A percentile compares a stretch with the other conserved stretches of the same genome.
These are phyloP conservation scores for Saccharomyces jurei DNA, from an alignment of 805 yeast species.

Conservation along the genomic window DNA sequence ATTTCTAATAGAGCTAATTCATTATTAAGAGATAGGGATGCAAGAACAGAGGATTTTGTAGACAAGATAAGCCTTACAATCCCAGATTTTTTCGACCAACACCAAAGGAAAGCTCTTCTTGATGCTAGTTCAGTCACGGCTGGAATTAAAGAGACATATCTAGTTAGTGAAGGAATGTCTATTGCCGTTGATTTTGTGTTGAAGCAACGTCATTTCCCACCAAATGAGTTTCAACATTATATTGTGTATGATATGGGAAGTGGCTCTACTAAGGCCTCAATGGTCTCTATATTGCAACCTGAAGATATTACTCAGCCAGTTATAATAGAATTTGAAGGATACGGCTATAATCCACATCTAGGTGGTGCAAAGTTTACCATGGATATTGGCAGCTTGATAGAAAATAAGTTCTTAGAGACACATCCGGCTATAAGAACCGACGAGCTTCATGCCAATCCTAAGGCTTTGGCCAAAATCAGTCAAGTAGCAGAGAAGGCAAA, in stretches of 20 bases:
- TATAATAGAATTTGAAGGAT: conserved; percentile 59
- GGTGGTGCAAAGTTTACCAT: conserved; percentile 75
- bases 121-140: conserved; percentile 62
- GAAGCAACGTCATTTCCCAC: conserved; percentile 18
- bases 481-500: conserved; percentile 88
- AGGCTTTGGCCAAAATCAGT: conserved; percentile 59
- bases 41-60: conserved; percentile 39
- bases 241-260: conserved; percentile 88
- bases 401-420: conserved; percentile 46
- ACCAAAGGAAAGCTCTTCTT: conserved; percentile 59
- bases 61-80: conserved; percentile 68
- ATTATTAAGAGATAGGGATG: conserved; percentile 47
- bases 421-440: conserved; percentile 34
- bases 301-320: conserved; percentile 35
- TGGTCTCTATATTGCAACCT: conserved; percentile 51
- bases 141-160: conserved; percentile 47
- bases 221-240: conserved; percentile 43
- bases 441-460: conserved; percentile 40
- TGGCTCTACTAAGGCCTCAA: conserved; percentile 79
- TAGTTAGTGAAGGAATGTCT: conserved; percentile 89
- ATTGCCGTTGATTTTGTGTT: conserved; percentile 72
- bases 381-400: conserved; percentile 51
- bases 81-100: conserved; percentile 60
- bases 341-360: conserved; percentile 55
- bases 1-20: conserved; percentile 55